A percentile compares a stretch with the other conserved stretches of the same genome.
These are phyloP conservation scores for Russula brevipes DNA, from an alignment of 768 basidiomycete genomes.

Conservation along the genomic window DNA sequence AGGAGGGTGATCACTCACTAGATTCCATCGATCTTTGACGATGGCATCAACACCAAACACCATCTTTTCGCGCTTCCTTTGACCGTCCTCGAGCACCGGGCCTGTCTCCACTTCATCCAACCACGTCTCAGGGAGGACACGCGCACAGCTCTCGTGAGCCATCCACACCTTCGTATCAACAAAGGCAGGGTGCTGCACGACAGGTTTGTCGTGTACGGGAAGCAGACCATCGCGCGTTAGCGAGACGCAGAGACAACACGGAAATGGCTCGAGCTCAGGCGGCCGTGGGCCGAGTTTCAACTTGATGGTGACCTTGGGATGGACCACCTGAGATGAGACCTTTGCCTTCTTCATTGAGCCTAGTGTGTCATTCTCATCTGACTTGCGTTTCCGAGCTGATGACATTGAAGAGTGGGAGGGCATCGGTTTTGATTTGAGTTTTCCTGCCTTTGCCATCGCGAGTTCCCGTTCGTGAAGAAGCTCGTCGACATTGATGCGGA, in stretches of 20 bases:
- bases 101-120: constrained; percentile 60
- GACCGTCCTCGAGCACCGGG: constrained; percentile 32
- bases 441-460: constrained; percentile 34
- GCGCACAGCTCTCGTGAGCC: constrained; percentile 79
- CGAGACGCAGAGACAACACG: constrained; percentile 67
- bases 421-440: constrained; percentile 23
- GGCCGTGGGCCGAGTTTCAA: constrained; percentile 65
- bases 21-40: constrained; percentile 86
- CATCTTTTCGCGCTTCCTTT: constrained; percentile 39
- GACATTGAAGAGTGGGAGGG: constrained; percentile 19
- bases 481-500: constrained; percentile 89
- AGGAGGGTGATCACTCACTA: constrained; percentile 50
- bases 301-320: constrained; percentile 48
- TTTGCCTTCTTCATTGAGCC: constrained; percentile 49
- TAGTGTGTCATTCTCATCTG: constrained; percentile 34
- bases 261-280: constrained; percentile 49
- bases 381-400: constrained; percentile 38
- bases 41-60: constrained; percentile 87
- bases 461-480: constrained; percentile 63
- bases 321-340: constrained; percentile 29
- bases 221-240: constrained; percentile 50
- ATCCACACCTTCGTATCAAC: constrained; percentile 45
- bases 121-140: constrained; percentile 87
- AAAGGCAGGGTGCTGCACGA: constrained; percentile 14
- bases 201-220: constrained; percentile 63